Evolutionary conservation across 2,329 filamentous ascomycete species (phyloP), one percentile per base, ranked within the genome.

Genomic region (Botrytis porri): DNA sequence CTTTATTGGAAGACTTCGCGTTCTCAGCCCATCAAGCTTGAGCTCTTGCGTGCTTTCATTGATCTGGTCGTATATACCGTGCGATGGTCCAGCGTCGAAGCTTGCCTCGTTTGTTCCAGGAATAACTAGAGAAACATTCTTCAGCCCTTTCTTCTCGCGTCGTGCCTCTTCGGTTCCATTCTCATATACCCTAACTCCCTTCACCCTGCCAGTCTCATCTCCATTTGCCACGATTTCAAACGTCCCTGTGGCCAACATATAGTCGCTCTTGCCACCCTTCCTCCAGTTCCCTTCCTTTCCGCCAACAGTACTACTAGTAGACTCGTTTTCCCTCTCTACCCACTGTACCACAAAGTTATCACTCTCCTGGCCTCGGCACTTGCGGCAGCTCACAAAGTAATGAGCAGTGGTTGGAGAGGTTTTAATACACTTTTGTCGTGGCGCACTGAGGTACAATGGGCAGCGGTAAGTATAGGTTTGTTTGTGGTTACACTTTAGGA

Each of bases 391-490:
- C 41, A n/a, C 54, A 29, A 45, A 37, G 39, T 45, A 45, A 45
- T 70, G 69, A n/a, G 22, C 41, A n/a, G 41, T 41, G n/a, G 35
- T 62, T 16, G 60, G 60, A n/a, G 60, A 6, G 22, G 14, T 39
- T 39, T 37, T 70, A 10, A 32, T 14, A 22, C 41, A 70, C 69
- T 39, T 62, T 29, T 51, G 57, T 32, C 41, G 41, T 22, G 32
- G 16, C 3, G 10, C 12, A 10, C 41, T 16, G 25, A 62, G 41
- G 22, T 60, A 69, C 32, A 37, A 69, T 18, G 66, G 18, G 25
- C 69, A 63, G 25, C 32, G 41, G 37, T 70, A 25, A 14, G 57
- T 70, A 29, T 63, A 70, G 14, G 8, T 63, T 70, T 70, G 59
- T 32, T 63, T 41, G 57, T 70, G 69, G 3, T 41, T 70, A 43